Base-by-base conservation (phyloP, 1,284 basidiomycete genomes). In the Tilletia caries region DNA sequence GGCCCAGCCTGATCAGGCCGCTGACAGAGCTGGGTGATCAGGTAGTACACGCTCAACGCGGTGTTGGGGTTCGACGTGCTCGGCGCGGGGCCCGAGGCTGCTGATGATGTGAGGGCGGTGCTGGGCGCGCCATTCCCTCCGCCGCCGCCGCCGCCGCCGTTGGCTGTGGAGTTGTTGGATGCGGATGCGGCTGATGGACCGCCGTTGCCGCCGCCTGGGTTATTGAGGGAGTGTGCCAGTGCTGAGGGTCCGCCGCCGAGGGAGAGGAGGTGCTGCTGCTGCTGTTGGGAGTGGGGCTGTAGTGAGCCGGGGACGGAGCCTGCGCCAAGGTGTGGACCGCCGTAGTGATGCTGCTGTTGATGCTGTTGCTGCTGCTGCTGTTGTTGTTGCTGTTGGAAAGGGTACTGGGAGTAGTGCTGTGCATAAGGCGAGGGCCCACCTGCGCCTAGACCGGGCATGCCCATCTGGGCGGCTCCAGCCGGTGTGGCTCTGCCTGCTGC, bases 1-100 rank as follows among this genome's bases (percentile, higher is more conserved):
- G 60, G 32, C 13, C 15, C 67, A 1, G 0, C 23, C 2, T n/a
- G 72, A 62, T 81, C 78, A 15, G 81, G 81, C 46, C 81, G 73
- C 65, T 83, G 81, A 48, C 80, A 82, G 46, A 83, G 77, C 70
- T 83, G 81, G 29, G 77, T 75, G 71, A 83, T 83, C 54, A 83
- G 73, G 25, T 77, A 78, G 69, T 82, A 82, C 64, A 83, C 75
- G 29, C 58, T 62, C 29, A 62, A n/a, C 3, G 58, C 58, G 13
- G 58, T 62, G 58, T 62, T 62, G 32, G 58, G 58, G 32, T 62
- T 62, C 15, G 58, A 62, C 3, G 58, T 62, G 18, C 29, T 33
- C 10, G 58, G 58, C 5, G 58, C 58, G 10, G 29, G 29, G 4
- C 58, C 58, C 12, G 58, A 62, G 12, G 29, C 37, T 41, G 37